These are phyloP conservation scores for Alternaria infectoria DNA, from an alignment of 2,329 filamentous ascomycete species.

Conservation along the genomic window DNA sequence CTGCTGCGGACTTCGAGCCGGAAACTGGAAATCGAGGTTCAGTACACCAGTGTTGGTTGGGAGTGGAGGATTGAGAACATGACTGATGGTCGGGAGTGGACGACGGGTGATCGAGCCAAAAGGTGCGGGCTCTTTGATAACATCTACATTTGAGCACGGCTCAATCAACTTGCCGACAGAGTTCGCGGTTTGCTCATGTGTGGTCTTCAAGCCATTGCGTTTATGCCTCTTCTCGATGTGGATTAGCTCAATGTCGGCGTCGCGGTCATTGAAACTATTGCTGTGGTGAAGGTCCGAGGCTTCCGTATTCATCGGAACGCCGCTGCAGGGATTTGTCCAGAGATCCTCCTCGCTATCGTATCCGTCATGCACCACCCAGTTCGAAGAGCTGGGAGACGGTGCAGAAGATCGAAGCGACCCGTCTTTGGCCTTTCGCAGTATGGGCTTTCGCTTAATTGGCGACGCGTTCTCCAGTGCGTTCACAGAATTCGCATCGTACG, in stretches of 20 bases:
- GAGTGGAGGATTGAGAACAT: neutral
- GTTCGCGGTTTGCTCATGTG: neutral
- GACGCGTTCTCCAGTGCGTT: neutral
- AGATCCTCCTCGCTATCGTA: neutral
- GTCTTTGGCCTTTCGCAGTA: neutral
- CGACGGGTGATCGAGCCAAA: neutral
- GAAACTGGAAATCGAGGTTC: neutral
- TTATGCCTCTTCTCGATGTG: neutral
- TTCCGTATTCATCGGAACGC: too few relatives aligned
- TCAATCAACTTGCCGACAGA: neutral
- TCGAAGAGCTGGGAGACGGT: neutral
- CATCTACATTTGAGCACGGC: neutral
- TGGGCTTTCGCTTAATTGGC: neutral
- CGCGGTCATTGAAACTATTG: too few relatives aligned
- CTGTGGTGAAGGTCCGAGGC: neutral
- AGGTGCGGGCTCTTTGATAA: neutral
- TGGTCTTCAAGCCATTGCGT: neutral
- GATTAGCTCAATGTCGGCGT: neutral
- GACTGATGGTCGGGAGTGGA: neutral
- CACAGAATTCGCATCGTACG: neutral
- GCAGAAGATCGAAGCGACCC: neutral
- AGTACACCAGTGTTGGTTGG: neutral
- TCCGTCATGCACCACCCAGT: neutral
- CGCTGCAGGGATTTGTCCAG: neutral
- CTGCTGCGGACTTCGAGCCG: neutral